phyloP scores from a whole-genome alignment of 352 stramenopile species.

The Elongisporangium undulatum region DNA sequence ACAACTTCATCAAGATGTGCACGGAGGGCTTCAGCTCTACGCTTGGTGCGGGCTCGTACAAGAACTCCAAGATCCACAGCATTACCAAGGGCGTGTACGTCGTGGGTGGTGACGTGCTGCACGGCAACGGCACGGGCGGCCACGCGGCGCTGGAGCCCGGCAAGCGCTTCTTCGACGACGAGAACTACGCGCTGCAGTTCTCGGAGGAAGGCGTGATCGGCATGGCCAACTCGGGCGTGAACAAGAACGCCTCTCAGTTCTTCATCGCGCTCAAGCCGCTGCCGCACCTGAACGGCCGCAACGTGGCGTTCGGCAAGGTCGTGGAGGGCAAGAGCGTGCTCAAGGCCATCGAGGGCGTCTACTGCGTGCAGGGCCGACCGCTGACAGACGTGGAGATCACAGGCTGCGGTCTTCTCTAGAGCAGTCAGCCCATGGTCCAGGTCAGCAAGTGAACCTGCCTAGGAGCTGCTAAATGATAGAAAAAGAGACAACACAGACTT shows the following conservation, averaged over 20 bases:
- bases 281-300: constrained; percentile 83
- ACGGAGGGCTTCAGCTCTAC: constrained; percentile 58
- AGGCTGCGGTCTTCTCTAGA: constrained; percentile 74
- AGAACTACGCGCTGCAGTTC: constrained; percentile 87
- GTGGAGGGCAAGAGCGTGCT: constrained; percentile 80
- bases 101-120: constrained; percentile 69
- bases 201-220: constrained; percentile 77
- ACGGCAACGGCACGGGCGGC: constrained; percentile 67
- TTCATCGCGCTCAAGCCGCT: constrained; percentile 94
- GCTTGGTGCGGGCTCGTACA: constrained; percentile 73
- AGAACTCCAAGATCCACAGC: constrained; percentile 83
- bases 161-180: constrained; percentile 78
- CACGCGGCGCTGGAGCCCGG: constrained; percentile 66
- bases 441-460: not conserved
- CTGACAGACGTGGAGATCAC: constrained; percentile 80
- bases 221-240: constrained; percentile 98
- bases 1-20: constrained; percentile 79
- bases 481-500: not conserved
- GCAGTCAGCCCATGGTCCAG: not conserved
- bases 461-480: not conserved
- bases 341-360: constrained; percentile 79
- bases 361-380: constrained; percentile 80
- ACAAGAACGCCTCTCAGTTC: constrained; percentile 99
- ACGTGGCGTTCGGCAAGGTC: constrained; percentile 86
- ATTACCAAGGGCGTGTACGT: constrained; percentile 81